Percentiles rank a stretch among this genome's conserved stretches.
phyloP scores from a whole-genome alignment of 345 rosid species.

The Dipteronia sinensis region DNA sequence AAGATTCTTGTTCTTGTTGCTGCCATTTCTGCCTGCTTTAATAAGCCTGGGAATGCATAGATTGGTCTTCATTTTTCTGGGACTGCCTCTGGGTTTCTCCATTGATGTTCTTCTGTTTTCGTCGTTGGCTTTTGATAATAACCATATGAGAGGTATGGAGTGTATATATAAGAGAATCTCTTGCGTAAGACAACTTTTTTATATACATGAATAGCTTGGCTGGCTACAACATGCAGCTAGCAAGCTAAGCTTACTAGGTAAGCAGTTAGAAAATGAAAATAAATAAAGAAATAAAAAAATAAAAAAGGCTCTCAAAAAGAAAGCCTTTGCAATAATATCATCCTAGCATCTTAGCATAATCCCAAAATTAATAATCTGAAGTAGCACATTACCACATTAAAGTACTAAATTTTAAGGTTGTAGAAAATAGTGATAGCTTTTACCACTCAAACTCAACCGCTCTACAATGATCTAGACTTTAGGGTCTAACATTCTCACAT shows the following conservation, averaged over 20 bases:
- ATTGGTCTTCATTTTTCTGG: slow-evolving; percentile 27
- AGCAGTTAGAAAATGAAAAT: neutral
- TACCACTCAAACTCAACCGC: neutral
- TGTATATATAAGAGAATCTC: slow-evolving; percentile 3
- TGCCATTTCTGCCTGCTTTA: neutral
- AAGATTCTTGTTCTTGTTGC: slow-evolving; percentile 27
- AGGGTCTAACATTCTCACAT: neutral
- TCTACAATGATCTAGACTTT: neutral
- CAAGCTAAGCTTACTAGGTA: neutral
- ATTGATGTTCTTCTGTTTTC: slow-evolving; percentile 2
- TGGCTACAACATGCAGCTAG: slow-evolving; percentile 20
- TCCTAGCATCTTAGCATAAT: neutral
- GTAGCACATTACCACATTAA: neutral
- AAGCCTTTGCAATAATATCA: neutral
- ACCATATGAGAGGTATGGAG: neutral
- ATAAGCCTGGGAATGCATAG: slow-evolving; percentile 61
- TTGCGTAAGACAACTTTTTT: neutral
- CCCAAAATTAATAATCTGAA: neutral
- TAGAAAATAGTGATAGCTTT: neutral
- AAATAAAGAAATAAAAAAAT: neutral
- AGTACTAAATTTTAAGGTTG: neutral
- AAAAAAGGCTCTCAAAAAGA: neutral
- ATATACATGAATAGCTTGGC: neutral
- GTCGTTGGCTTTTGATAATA: neutral
- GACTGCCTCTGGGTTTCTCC: slow-evolving; percentile 27